Base-by-base conservation (phyloP, 2,329 filamentous ascomycete genomes). In the Phyllosticta capitalensis region DNA sequence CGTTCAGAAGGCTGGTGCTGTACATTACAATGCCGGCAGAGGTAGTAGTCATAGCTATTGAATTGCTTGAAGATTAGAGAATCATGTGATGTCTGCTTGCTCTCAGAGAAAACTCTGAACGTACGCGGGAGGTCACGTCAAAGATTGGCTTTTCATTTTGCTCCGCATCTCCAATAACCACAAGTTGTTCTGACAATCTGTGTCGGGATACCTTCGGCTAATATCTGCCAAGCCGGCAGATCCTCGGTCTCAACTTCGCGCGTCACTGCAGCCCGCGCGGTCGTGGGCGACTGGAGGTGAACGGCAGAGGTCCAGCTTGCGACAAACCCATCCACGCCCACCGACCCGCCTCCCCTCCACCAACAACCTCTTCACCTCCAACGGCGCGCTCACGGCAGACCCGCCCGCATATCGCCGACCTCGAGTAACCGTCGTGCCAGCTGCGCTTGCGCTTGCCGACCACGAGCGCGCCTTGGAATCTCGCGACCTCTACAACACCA, bases 401-500 rank as follows among this genome's bases (percentile, higher is more conserved):
- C 10, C 38, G 19, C 24, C 52, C 9, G 21, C 51, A 26, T 26
- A 24, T 55, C 58, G 52, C 30, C 58, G 50, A 10, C 20, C 50
- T 22, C 50, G 19, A 22, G 19, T 22, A n/a, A 45, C 50, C 20
- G 50, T n/a, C 50, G 50, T 24, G 50, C 50, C 19, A 9, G 20
- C 12, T 26, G 50, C 19, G 24, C 17, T n/a, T 26, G 53, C 48
- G 12, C 33, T 26, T 30, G 48, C 26, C 53, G 50, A 52, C 50
- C 50, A 22, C 58, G 45, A 59, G 45, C 58, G 52, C 58, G 58
- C 53, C 38, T 55, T 52, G 52, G 53, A 59, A 38, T 17, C 51
- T 54, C 24, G 38, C 56, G 56, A 59, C 33, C 51, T 59, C 45
- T 51, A 52, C 56, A 51, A 50, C 52, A 55, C 52, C 38, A n/a